Percentiles rank a stretch among this genome's conserved stretches.
Evolutionary conservation across 2,329 filamentous ascomycete species (phyloP).

Genomic region (Penicillium oxalicum): DNA sequence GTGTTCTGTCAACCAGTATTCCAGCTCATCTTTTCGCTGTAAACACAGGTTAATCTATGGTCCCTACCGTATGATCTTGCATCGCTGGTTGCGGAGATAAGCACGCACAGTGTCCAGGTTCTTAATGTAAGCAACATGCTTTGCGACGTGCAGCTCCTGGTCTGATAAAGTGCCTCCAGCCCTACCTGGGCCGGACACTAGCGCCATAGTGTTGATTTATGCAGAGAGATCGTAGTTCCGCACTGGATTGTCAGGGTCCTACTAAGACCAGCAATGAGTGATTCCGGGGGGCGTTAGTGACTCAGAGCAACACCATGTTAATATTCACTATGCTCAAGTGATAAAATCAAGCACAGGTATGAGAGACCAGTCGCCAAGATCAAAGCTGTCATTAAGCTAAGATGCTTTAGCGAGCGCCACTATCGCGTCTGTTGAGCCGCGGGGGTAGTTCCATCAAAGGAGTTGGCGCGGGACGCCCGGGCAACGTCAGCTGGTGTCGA

Average conservation of each 20-base stretch:
- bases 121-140: constrained; percentile 89
- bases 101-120: constrained; percentile 73
- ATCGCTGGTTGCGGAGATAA: constrained; percentile 18
- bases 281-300: constrained; percentile 15
- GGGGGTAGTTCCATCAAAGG: constrained; percentile 7
- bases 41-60: constrained; percentile 32
- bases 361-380: constrained; percentile 4
- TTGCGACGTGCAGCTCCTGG: constrained; percentile 51
- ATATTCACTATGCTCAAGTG: not conserved
- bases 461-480: constrained; percentile 6
- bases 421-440: constrained; percentile 10
- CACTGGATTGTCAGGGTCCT: constrained; percentile 1
- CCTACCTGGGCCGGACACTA: constrained; percentile 56
- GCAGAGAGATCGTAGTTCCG: not conserved
- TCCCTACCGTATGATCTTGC: constrained; percentile 4
- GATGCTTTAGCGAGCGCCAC: constrained; percentile 10
- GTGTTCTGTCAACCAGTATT: constrained; percentile 98
- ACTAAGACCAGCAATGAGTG: constrained; percentile 1
- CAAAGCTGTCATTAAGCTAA: constrained; percentile 14
- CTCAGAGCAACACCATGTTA: constrained; percentile 3
- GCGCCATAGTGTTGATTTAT: constrained; percentile 44
- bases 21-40: constrained; percentile 83
- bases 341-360: not conserved
- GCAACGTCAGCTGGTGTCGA: not conserved
- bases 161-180: constrained; percentile 43